phyloP scores from a whole-genome alignment of 192 early-diverging fungal genomes.

The Gamsiella multidivaricata region DNA sequence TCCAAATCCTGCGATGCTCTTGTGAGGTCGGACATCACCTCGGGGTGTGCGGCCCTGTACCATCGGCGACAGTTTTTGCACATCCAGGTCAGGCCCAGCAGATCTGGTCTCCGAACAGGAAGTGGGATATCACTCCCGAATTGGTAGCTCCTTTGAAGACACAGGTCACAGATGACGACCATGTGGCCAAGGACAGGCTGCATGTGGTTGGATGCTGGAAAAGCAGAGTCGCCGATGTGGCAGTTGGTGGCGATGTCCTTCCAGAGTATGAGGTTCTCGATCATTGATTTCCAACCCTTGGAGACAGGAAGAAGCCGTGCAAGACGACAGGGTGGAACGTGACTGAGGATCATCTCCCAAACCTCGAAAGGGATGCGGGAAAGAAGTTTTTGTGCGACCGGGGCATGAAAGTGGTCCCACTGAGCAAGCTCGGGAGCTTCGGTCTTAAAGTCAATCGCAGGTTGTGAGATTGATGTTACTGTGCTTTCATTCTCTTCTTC shows the following conservation, averaged over 20 bases:
- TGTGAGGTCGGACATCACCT: neutral
- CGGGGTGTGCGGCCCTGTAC: neutral
- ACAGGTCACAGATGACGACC: slow-evolving; percentile 2
- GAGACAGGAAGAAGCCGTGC: too few relatives aligned
- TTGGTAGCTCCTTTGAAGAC: neutral
- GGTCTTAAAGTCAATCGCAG: too few relatives aligned
- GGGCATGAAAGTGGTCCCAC: too few relatives aligned
- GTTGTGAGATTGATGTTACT: too few relatives aligned
- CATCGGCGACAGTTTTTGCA: neutral
- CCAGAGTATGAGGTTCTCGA: neutral
- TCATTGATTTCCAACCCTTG: too few relatives aligned
- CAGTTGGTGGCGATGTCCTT: neutral
- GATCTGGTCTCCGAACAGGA: neutral
- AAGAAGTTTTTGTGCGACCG: too few relatives aligned
- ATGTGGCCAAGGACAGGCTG: slow-evolving; percentile 1
- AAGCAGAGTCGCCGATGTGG: neutral
- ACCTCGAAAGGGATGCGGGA: too few relatives aligned
- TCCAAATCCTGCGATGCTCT: neutral
- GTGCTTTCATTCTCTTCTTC: too few relatives aligned
- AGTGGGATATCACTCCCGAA: neutral
- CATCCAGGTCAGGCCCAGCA: slow-evolving; percentile 2
- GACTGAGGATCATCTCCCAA: too few relatives aligned
- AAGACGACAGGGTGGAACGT: too few relatives aligned
- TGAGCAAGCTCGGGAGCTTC: too few relatives aligned
- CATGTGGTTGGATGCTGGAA: neutral